Conservation (phyloP, 106 monocot genomes). For the Apostasia shenzhenica region DNA sequence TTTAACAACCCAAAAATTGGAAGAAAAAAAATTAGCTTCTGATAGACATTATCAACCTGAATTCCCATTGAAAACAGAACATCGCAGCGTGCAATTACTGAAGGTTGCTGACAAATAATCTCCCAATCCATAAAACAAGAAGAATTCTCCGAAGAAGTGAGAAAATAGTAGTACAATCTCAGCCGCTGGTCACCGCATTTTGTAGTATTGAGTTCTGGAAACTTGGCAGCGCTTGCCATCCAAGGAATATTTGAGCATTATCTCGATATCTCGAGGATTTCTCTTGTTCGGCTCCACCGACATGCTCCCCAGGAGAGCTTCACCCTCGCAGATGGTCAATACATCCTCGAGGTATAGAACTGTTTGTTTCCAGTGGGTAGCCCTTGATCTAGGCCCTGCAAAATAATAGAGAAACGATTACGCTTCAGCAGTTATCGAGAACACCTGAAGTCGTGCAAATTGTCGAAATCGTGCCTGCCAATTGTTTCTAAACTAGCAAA, state of each 20-base stretch:
- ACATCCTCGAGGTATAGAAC: constrained; percentile 85
- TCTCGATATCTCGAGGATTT: constrained; percentile 82
- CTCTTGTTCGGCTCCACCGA: constrained; percentile 78
- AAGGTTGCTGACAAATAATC: too few species aligned
- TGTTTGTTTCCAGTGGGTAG: constrained; percentile 94
- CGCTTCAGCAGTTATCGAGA: too few species aligned
- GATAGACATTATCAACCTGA: too few species aligned
- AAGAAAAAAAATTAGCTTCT: too few species aligned
- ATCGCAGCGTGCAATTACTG: too few species aligned
- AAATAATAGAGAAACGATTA: background rate
- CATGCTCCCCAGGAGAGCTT: constrained; percentile 68
- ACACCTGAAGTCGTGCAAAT: too few species aligned
- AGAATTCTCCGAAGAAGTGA: too few species aligned
- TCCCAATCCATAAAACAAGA: too few species aligned
- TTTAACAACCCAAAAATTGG: too few species aligned
- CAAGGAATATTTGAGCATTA: constrained; percentile 61
- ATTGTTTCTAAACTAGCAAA: too few species aligned
- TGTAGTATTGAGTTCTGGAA: constrained; percentile 67
- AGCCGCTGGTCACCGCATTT: constrained; percentile 52
- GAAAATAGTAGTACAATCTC: background rate
- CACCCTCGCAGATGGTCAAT: constrained; percentile 71
- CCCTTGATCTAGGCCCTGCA: constrained; percentile 75
- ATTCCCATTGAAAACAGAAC: too few species aligned
- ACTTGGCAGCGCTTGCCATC: constrained; percentile 64
- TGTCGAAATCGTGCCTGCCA: too few species aligned